Percentiles rank a stretch among this genome's conserved stretches.
These are phyloP conservation scores for Dipsacomyces acuminosporus DNA, from an alignment of 371 early-diverging fungal genomes.

Conservation along the genomic window DNA sequence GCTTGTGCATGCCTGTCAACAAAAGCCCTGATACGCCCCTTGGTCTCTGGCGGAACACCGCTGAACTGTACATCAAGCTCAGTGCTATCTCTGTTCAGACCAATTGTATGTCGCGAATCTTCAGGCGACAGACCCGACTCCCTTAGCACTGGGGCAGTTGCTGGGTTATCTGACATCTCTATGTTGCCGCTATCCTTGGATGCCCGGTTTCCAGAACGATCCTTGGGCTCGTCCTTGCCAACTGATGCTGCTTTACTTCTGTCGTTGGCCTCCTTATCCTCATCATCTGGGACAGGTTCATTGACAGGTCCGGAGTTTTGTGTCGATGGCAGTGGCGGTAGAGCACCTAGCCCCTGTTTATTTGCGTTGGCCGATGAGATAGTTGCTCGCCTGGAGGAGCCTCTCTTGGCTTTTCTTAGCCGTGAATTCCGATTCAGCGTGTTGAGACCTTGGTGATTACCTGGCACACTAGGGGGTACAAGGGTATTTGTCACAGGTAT, in stretches of 20 bases:
- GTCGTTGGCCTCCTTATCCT: not conserved
- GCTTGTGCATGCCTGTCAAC: conserved; percentile 17
- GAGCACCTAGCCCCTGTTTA: too few species aligned
- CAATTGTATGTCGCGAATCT: conserved; percentile 10
- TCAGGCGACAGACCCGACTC: conserved; percentile 10
- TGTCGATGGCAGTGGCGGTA: too few species aligned
- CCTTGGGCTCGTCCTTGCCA: not conserved
- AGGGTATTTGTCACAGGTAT: too few species aligned
- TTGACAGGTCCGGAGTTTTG: too few species aligned
- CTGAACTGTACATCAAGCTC: conserved; percentile 21
- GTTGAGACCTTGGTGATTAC: too few species aligned
- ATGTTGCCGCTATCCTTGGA: conserved; percentile 34
- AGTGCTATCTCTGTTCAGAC: conserved; percentile 4
- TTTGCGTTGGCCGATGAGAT: too few species aligned
- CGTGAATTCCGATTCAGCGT: too few species aligned
- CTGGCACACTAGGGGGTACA: too few species aligned
- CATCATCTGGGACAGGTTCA: not conserved
- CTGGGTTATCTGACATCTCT: conserved; percentile 2
- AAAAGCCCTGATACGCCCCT: conserved; percentile 19
- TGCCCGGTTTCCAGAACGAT: not conserved
- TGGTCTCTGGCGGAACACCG: conserved; percentile 13
- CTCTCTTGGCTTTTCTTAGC: too few species aligned
- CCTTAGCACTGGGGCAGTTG: conserved; percentile 2
- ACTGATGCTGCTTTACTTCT: not conserved
- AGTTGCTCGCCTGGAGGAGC: too few species aligned